Percentiles rank a stretch among this genome's conserved stretches.
Conservation (phyloP, 2,329 filamentous ascomycete genomes). For the Phialophora macrospora region DNA sequence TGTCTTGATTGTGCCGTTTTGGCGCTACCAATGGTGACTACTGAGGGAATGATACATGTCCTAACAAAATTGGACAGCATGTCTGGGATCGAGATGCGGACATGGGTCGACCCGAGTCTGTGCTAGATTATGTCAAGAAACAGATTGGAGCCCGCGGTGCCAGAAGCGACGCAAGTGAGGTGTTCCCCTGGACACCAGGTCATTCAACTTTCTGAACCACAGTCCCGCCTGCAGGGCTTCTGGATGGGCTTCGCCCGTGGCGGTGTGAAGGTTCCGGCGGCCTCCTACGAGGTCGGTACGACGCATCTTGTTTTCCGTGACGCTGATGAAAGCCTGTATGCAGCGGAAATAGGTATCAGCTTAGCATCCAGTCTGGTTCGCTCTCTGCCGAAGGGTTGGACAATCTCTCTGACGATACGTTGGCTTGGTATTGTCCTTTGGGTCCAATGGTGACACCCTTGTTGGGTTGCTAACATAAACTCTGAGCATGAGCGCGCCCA, state of each 20-base stretch:
- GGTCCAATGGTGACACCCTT: neutral
- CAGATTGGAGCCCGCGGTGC: neutral
- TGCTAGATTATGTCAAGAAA: slow-evolving; percentile 11
- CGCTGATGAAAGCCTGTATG: neutral
- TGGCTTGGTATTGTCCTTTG: neutral
- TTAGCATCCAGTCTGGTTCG: neutral
- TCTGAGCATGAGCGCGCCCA: neutral
- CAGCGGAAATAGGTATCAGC: neutral
- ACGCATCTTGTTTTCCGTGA: neutral
- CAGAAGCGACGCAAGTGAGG: neutral
- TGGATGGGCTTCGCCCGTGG: neutral
- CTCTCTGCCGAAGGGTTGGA: neutral
- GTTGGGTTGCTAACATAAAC: neutral
- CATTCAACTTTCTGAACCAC: neutral
- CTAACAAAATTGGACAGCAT: slow-evolving; percentile 1
- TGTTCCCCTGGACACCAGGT: neutral
- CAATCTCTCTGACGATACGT: neutral
- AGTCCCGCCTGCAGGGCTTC: neutral
- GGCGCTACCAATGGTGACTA: neutral
- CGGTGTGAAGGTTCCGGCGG: neutral
- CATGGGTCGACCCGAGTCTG: neutral
- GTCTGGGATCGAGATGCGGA: neutral
- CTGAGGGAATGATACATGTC: slow-evolving; percentile 1
- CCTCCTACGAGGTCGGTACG: neutral
- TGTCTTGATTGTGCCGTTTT: neutral